Conservation (phyloP, 176 grass and related monocot genomes). For the Triticum monococcum region DNA sequence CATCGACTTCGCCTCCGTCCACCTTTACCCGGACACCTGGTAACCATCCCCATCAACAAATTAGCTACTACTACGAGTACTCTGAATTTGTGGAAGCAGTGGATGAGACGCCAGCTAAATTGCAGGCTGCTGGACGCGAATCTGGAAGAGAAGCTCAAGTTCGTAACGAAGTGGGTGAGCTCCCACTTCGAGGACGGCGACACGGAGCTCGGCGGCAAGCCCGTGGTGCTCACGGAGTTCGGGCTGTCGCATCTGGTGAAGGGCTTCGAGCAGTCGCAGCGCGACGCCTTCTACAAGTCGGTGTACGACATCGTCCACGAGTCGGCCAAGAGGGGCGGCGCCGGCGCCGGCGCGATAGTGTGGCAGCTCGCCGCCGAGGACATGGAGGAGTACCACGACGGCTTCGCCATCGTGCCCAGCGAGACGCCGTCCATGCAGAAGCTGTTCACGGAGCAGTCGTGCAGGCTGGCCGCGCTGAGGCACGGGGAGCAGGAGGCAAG, state of each 20-base stretch:
- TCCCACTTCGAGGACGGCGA: conserved; percentile 92
- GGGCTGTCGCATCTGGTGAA: conserved; percentile 55
- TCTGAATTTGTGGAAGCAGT: no score
- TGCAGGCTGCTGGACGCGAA: conserved; percentile 57
- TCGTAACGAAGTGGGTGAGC: conserved; percentile 60
- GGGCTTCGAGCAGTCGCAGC: conserved; percentile 67
- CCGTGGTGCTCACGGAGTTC: conserved; percentile 85
- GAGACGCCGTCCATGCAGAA: conserved; percentile 56
- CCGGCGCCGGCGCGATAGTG: conserved; percentile 63
- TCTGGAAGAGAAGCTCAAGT: conserved; percentile 68
- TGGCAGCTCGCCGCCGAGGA: conserved; percentile 84
- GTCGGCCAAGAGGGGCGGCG: conserved; percentile 57
- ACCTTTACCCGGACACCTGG: conserved; percentile 92
- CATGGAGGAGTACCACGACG: conserved; percentile 77
- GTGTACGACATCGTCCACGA: conserved; percentile 65
- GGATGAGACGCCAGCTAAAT: background rate
- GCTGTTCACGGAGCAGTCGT: conserved; percentile 83
- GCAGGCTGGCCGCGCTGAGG: conserved; percentile 58
- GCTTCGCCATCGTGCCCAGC: conserved; percentile 71
- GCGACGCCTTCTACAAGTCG: conserved; percentile 65
- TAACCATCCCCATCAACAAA: conserved; percentile 10
- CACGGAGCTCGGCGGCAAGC: conserved; percentile 59
- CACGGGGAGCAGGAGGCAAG: conserved; percentile 30
- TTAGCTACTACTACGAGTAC: no score
- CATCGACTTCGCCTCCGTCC: conserved; percentile 91